phyloP scores from a whole-genome alignment of 1,284 basidiomycete genomes.

The Porogramme epimiltina region DNA sequence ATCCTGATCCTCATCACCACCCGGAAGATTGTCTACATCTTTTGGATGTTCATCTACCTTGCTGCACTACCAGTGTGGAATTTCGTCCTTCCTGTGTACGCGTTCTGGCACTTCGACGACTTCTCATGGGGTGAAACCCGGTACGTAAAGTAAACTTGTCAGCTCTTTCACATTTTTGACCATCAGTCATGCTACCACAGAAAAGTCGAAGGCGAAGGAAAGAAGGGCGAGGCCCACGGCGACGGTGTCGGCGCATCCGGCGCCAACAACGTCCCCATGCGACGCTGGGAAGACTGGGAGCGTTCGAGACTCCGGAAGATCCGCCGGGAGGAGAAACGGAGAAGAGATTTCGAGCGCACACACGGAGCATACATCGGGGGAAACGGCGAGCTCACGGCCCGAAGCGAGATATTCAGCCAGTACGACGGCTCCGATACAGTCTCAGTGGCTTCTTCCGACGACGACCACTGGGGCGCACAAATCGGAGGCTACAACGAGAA shows the following conservation, averaged over 20 bases:
- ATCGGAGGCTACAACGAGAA: slow-evolving; percentile 90
- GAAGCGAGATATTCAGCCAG: slow-evolving; percentile 57
- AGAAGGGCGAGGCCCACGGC: slow-evolving; percentile 77
- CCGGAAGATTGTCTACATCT: slow-evolving; percentile 91
- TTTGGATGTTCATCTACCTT: slow-evolving; percentile 98
- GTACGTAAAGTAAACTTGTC: slow-evolving; percentile 42
- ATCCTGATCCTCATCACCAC: slow-evolving; percentile 94
- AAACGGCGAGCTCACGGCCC: slow-evolving; percentile 61
- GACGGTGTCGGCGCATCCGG: slow-evolving; percentile 60
- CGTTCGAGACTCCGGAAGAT: slow-evolving; percentile 92
- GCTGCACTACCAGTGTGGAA: slow-evolving; percentile 95
- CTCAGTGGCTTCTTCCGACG: slow-evolving; percentile 85
- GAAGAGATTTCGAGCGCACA: slow-evolving; percentile 76
- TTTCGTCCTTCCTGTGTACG: slow-evolving; percentile 90
- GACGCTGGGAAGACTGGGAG: slow-evolving; percentile 99
- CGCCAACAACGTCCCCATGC: slow-evolving; percentile 77
- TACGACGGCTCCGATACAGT: slow-evolving; percentile 75
- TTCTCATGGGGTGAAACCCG: slow-evolving; percentile 99
- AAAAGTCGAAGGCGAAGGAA: slow-evolving; percentile 87
- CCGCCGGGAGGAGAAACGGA: slow-evolving; percentile 85
- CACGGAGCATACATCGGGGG: slow-evolving; percentile 69
- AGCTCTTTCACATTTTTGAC: neutral
- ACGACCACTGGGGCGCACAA: slow-evolving; percentile 90
- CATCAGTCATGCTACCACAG: slow-evolving; percentile 43
- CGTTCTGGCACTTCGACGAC: slow-evolving; percentile 99